Evolutionary conservation across 352 stramenopile species (phyloP).

Genomic region (Bremia lactucae): DNA sequence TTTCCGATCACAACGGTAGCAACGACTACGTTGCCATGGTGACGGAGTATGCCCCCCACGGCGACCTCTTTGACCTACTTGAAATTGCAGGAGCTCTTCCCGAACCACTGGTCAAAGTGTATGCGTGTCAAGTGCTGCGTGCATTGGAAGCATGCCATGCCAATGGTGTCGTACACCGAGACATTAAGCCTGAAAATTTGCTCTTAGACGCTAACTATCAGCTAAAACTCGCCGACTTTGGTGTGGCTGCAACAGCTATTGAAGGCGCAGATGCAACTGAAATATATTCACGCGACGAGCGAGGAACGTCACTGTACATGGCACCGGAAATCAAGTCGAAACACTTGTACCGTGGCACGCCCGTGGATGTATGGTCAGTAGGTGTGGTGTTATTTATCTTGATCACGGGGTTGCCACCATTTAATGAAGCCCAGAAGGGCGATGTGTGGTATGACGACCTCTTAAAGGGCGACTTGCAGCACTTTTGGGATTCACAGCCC

Average conservation of each 20-base stretch:
- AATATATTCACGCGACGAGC: constrained; percentile 36
- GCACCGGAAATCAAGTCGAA: constrained; percentile 64
- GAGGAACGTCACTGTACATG: constrained; percentile 83
- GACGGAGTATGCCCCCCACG: constrained; percentile 63
- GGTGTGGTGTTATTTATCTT: constrained; percentile 89
- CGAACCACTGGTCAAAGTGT: constrained; percentile 47
- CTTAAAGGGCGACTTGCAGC: constrained; percentile 30
- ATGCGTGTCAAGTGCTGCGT: constrained; percentile 63
- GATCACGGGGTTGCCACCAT: constrained; percentile 81
- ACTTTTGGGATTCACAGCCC: constrained; percentile 49
- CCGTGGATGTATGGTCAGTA: constrained; percentile 82
- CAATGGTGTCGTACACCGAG: constrained; percentile 67
- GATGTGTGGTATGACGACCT: constrained; percentile 76
- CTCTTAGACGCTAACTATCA: constrained; percentile 68
- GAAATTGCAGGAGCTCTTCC: constrained; percentile 51
- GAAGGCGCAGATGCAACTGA: constrained; percentile 11
- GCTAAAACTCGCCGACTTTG: constrained; percentile 91
- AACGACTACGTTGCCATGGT: constrained; percentile 58
- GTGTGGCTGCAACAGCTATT: constrained; percentile 65
- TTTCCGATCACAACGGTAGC: constrained; percentile 31
- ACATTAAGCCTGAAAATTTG: constrained; percentile 89
- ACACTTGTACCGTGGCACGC: constrained; percentile 53
- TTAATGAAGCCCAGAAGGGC: constrained; percentile 53
- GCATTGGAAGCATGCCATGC: constrained; percentile 66
- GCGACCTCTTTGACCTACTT: constrained; percentile 81